phyloP scores from a whole-genome alignment of 495 filamentous ascomycete species.

The Penicillium soppii region DNA sequence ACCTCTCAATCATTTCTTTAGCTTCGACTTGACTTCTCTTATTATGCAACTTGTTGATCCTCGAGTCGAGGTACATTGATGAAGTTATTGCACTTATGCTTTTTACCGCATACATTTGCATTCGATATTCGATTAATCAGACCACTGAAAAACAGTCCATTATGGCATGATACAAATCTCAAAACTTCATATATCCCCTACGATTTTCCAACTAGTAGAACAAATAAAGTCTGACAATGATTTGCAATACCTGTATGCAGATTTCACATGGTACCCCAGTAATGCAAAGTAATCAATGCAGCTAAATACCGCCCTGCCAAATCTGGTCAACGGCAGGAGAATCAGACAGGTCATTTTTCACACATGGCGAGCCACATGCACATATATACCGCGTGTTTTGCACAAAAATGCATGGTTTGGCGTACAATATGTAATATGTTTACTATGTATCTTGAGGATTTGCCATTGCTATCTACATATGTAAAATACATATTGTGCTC shows the following conservation, averaged over 20 bases:
- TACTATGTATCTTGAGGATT: too few species aligned
- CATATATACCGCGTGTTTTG: slow-evolving; percentile 16
- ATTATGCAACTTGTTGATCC: background rate
- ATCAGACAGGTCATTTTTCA: slow-evolving; percentile 22
- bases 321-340: slow-evolving; percentile 14
- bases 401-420: background rate
- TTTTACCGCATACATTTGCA: background rate
- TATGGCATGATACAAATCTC: too few species aligned
- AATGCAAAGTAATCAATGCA: background rate
- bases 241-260: background rate
- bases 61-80: background rate
- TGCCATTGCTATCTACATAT: too few species aligned
- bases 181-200: too few species aligned
- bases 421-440: background rate
- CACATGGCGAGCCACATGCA: slow-evolving; percentile 24
- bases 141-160: too few species aligned
- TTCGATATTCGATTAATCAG: background rate
- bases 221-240: too few species aligned
- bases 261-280: slow-evolving; percentile 18
- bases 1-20: background rate
- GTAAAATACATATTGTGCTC: too few species aligned
- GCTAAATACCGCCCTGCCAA: background rate
- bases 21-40: background rate
- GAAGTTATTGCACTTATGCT: too few species aligned
- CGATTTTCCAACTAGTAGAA: too few species aligned